phyloP scores from a whole-genome alignment of 2,329 filamentous ascomycete species.

The Chaetomiaceae sp. region DNA sequence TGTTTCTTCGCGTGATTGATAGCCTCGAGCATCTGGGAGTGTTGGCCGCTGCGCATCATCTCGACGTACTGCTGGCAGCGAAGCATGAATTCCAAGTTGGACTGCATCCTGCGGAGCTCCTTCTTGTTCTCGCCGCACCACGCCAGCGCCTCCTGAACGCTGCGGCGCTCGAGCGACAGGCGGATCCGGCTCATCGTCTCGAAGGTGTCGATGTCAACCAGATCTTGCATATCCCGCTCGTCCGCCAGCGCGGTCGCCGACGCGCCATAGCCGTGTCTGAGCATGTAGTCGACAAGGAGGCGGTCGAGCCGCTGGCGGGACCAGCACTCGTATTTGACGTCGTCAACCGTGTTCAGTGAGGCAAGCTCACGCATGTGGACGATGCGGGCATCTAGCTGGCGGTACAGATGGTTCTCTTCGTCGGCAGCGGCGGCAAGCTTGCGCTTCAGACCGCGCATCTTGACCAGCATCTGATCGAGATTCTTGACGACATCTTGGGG shows the following conservation, averaged over 20 bases:
- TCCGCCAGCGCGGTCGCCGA: conserved; percentile 69
- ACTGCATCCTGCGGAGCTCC: conserved; percentile 81
- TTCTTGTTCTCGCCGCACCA: conserved; percentile 96
- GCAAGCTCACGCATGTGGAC: conserved; percentile 77
- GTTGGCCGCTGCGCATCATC: conserved; percentile 63
- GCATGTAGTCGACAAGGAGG: conserved; percentile 84
- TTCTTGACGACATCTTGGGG: conserved; percentile 69
- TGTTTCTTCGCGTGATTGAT: conserved; percentile 77
- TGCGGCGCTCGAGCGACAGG: conserved; percentile 61
- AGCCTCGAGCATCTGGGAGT: conserved; percentile 65
- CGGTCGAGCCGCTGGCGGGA: conserved; percentile 74
- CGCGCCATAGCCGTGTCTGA: conserved; percentile 74
- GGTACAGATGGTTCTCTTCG: conserved; percentile 72
- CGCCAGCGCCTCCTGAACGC: conserved; percentile 69
- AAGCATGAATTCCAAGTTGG: conserved; percentile 85
- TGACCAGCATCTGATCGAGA: conserved; percentile 77
- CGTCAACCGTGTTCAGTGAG: conserved; percentile 70
- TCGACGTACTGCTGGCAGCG: conserved; percentile 94
- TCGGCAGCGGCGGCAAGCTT: conserved; percentile 73
- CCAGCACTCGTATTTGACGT: conserved; percentile 93
- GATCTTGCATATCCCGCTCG: conserved; percentile 67
- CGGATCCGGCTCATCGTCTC: conserved; percentile 73
- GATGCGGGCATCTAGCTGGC: conserved; percentile 69
- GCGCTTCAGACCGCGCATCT: conserved; percentile 80
- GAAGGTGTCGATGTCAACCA: conserved; percentile 88